Evolutionary conservation across 352 stramenopile genomes (phyloP).

Genomic region (Pythium graminicola): DNA sequence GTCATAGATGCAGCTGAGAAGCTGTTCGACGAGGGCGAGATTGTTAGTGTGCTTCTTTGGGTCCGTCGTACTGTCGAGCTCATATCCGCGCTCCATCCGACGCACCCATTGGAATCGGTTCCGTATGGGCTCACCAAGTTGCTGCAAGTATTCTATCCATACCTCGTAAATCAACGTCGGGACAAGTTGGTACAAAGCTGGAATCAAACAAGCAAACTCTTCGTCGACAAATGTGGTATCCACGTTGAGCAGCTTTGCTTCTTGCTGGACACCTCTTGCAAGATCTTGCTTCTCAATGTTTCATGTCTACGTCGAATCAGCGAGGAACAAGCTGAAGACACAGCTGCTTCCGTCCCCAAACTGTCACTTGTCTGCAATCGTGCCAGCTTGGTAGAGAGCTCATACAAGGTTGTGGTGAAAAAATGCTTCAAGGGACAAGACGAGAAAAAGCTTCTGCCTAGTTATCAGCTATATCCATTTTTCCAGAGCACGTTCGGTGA

Average conservation of each 20-base stretch:
- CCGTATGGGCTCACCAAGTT: conserved; percentile 31
- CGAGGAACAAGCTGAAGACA: conserved; percentile 1
- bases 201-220: conserved; percentile 19
- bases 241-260: conserved; percentile 14
- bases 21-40: background rate
- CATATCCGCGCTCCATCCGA: background rate
- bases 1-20: conserved; percentile 9
- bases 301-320: conserved; percentile 3
- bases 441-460: background rate
- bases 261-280: conserved; percentile 44
- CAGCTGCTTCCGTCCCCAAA: conserved; percentile 5
- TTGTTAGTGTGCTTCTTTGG: background rate
- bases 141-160: conserved; percentile 65
- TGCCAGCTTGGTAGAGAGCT: conserved; percentile 12
- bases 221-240: background rate
- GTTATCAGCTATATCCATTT: conserved; percentile 48
- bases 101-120: background rate
- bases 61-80: background rate
- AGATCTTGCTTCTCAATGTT: conserved; percentile 41
- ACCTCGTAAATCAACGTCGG: conserved; percentile 43
- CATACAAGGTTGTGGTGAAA: background rate
- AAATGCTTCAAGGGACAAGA: conserved; percentile 4
- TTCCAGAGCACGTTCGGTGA: conserved; percentile 65
- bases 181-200: conserved; percentile 39
- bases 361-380: conserved; percentile 23